Evolutionary conservation across 1,284 basidiomycete species (phyloP).

Genomic region (Apiotrichum domesticum): DNA sequence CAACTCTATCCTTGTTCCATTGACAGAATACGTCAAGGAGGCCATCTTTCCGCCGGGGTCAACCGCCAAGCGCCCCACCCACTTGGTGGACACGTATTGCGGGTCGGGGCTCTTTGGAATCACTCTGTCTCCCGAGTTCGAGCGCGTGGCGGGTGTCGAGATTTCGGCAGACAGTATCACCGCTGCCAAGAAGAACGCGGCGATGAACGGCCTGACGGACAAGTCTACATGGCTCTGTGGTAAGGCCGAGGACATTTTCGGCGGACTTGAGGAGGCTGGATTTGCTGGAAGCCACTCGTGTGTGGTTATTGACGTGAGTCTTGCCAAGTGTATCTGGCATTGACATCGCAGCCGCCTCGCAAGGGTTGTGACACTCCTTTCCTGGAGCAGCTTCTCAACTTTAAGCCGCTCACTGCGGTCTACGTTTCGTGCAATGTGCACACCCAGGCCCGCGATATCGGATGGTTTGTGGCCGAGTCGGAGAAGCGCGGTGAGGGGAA

Average conservation of each 20-base stretch:
- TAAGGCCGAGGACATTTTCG: constrained; percentile 54
- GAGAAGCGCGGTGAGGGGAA: constrained; percentile 19
- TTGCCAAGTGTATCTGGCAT: not conserved
- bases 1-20: constrained; percentile 77
- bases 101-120: constrained; percentile 86
- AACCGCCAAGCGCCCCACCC: constrained; percentile 53
- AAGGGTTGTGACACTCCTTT: constrained; percentile 84
- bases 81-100: constrained; percentile 88
- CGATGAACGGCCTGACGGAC: constrained; percentile 57
- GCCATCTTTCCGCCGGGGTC: constrained; percentile 56
- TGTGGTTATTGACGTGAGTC: constrained; percentile 46
- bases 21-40: constrained; percentile 73
- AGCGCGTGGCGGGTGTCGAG: constrained; percentile 82
- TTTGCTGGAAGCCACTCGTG: constrained; percentile 39
- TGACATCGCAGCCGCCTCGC: constrained; percentile 62
- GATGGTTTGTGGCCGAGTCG: constrained; percentile 20
- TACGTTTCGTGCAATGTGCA: constrained; percentile 89
- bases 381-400: constrained; percentile 67
- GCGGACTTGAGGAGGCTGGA: constrained; percentile 32
- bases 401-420: constrained; percentile 65
- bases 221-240: constrained; percentile 52
- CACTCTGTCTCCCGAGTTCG: constrained; percentile 71
- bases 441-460: constrained; percentile 45
- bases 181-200: constrained; percentile 72
- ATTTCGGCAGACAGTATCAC: constrained; percentile 67